Evolutionary conservation across 2,329 filamentous ascomycete species (phyloP), one percentile per base, ranked within the genome.

Genomic region (Diplodia mutila): DNA sequence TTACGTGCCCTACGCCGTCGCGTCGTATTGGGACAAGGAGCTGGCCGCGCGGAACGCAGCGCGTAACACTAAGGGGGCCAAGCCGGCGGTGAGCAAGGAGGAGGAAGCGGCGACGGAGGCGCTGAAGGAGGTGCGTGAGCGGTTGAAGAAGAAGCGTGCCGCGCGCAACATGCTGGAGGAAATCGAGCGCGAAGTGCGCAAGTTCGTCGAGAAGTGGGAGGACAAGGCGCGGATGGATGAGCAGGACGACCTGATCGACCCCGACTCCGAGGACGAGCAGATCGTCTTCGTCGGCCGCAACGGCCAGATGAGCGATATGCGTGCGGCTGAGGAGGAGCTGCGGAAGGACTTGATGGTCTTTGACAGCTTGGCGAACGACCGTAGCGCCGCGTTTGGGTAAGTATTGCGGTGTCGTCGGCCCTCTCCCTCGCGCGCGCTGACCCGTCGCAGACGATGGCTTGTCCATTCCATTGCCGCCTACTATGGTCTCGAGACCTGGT

Each of bases 391-490:
- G 4, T 97, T 97, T 82, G 93, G 92, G 90, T 94, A 81, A 74
- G 89, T 86, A 14, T 23, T 32, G 16, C 14, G 42, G 27, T 29
- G 51, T 7, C 42, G 42, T 46, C n/a, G 18, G 7, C n/a, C 39
- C n/a, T 32, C 7, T 32, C 29, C 11, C n/a, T 27, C 27, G 37
- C n/a, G 18, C 5, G 39, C 21, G 63, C 67, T 70, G 37, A 69
- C 34, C 6, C 6, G 23, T 29, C 11, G 14, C 69, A 94, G 91
- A 72, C 91, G 94, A 70, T 98, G 94, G 91, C 87, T 98, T 65
- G 92, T 96, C 1, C 94, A 98, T 79, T 91, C 92, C 68, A 94
- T 98, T 70, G 94, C 92, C 11, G 88, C 90, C 49, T 98, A 98
- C 78, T 98, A 98, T 76, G 94, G 93, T 53, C 85, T 97, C 67